Conservation (phyloP, 768 basidiomycete genomes). For the Hygrophoropsis aurantiaca region DNA sequence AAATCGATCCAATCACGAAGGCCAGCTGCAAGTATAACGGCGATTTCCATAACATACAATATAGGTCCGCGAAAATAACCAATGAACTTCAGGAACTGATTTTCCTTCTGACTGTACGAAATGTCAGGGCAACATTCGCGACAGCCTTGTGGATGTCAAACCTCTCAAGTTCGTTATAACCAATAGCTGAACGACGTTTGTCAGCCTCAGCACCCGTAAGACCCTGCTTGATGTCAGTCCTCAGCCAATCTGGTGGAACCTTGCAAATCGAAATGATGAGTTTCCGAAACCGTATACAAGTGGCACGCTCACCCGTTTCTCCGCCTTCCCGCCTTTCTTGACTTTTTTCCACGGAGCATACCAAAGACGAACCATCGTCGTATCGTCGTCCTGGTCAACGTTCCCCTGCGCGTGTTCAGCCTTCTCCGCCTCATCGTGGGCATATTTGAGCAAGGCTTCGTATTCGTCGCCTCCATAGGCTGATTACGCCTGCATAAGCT, state of each 20-base stretch:
- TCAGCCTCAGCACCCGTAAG: constrained; percentile 33
- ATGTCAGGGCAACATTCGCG: background rate
- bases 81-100: constrained; percentile 43
- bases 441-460: constrained; percentile 36
- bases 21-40: constrained; percentile 44
- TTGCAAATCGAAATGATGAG: constrained; percentile 6
- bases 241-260: constrained; percentile 40
- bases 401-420: constrained; percentile 19
- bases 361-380: constrained; percentile 36
- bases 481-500: background rate
- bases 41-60: constrained; percentile 46
- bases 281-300: too few relatives aligned
- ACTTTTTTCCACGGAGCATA: constrained; percentile 46
- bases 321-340: constrained; percentile 20
- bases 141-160: constrained; percentile 10
- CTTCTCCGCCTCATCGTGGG: constrained; percentile 28
- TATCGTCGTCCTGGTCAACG: constrained; percentile 31
- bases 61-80: constrained; percentile 45
- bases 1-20: constrained; percentile 49
- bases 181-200: constrained; percentile 31
- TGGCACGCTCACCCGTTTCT: constrained; percentile 25
- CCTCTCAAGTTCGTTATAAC: constrained; percentile 46
- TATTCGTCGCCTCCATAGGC: constrained; percentile 34
- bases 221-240: constrained; percentile 39
- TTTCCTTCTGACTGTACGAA: constrained; percentile 32